Evolutionary conservation across 2,329 filamentous ascomycete species (phyloP), one percentile per base, ranked within the genome.

Genomic region (Microdochium nivale): DNA sequence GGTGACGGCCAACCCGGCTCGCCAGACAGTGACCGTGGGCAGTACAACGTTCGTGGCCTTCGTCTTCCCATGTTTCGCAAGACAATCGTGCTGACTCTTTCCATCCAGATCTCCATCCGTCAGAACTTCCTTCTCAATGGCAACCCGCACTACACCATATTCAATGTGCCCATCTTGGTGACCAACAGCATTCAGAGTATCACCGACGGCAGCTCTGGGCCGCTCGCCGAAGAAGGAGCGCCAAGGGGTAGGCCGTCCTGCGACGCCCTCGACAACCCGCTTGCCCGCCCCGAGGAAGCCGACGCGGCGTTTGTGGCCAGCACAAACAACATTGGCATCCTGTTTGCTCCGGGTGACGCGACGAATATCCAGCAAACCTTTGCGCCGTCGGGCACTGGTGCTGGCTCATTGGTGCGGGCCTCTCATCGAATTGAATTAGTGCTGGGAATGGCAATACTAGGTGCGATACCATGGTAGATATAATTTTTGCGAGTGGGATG

Each of bases 101-200:
- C 37, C 23, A 19, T 10, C 4, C 51, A 81, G 77, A 83, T 88
- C 60, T 86, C 83, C 5, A 86, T 88, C 58, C 83, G 84, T 51
- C 84, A 88, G 60, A 83, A 77, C 59, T 88, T 86, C 64, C 76
- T 81, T 13, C 72, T 87, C 51, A 86, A 88, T 61, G 76, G 73
- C 13, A 73, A 75, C 1, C 73, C 85, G 47, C 75, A 80, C 58
- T 88, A 88, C 64, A 87, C 84, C 9, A 78, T 88, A 51, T 87
- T 87, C 59, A 82, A 88, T 57, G 68, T 88, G 13, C 85, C 85
- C 19, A 84, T 88, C 57, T 74, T 76, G 2, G 78, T 88, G 35
- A 86, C 83, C 5, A 88, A 88, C 63, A 72, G 70, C 37, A 87
- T 88, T 56, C 62, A 70, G 9, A 62, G 13, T 13, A 44, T 66